Conservation (phyloP, 78 protist species). For the Dictyostelium purpureum region DNA sequence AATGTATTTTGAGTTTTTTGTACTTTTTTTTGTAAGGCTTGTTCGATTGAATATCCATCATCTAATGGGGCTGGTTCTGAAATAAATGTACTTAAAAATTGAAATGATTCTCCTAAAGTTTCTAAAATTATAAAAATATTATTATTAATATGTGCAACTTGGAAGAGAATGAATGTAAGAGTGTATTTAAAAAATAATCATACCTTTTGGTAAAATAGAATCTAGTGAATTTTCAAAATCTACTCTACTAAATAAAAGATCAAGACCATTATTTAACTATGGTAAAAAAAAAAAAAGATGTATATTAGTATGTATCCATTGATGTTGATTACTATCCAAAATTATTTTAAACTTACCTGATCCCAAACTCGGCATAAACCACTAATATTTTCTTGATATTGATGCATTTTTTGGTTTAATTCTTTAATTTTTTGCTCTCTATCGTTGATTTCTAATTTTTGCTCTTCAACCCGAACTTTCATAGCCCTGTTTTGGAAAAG, state of each 20-base stretch:
- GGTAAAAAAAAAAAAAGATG: neutral
- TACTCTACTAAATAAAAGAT: slow-evolving; percentile 37
- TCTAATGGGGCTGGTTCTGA: slow-evolving; percentile 36
- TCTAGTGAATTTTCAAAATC: slow-evolving; percentile 42
- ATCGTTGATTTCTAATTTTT: slow-evolving; percentile 52
- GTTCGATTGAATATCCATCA: slow-evolving; percentile 15
- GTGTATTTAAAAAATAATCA: neutral
- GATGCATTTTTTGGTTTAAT: slow-evolving; percentile 8
- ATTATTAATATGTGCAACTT: neutral
- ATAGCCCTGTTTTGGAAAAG: slow-evolving; percentile 64
- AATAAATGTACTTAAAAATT: slow-evolving; percentile 33
- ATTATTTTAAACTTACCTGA: slow-evolving; percentile 30
- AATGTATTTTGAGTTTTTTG: slow-evolving; percentile 46
- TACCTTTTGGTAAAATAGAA: slow-evolving; percentile 22
- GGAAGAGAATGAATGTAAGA: neutral
- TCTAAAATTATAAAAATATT: neutral
- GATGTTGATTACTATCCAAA: neutral
- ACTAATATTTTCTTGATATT: slow-evolving; percentile 48
- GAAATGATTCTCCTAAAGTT: slow-evolving; percentile 12
- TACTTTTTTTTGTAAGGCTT: slow-evolving; percentile 31
- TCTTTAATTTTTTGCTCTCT: slow-evolving; percentile 31
- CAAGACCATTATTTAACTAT: slow-evolving; percentile 51
- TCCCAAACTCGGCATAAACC: slow-evolving; percentile 73
- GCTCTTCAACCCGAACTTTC: slow-evolving; percentile 73
- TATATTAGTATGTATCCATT: neutral